These are phyloP conservation scores for Russula abietina DNA, from an alignment of 768 basidiomycete species.

Conservation along the genomic window DNA sequence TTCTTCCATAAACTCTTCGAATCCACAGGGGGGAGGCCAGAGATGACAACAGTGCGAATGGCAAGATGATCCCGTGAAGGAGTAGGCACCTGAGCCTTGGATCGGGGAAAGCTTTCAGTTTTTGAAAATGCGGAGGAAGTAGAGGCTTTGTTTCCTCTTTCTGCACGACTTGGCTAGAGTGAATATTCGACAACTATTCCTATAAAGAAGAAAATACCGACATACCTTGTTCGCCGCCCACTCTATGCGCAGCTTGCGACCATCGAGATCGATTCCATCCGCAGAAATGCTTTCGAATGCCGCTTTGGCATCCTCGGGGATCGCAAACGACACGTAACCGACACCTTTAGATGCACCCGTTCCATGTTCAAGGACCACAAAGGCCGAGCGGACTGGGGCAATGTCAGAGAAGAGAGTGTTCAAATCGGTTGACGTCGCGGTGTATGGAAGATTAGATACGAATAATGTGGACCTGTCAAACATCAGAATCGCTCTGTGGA, in stretches of 20 bases:
- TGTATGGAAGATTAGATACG: constrained; percentile 88
- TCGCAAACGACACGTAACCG: constrained; percentile 90
- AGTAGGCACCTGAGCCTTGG: constrained; percentile 28
- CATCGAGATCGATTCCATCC: constrained; percentile 60
- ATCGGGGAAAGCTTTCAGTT: constrained; percentile 34
- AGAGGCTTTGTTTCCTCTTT: constrained; percentile 10
- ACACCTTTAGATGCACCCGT: constrained; percentile 85
- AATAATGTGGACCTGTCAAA: constrained; percentile 75
- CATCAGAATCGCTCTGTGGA: constrained; percentile 1
- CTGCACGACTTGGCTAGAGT: constrained; percentile 18
- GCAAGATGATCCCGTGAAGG: constrained; percentile 66
- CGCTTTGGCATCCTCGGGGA: constrained; percentile 79
- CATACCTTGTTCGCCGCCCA: constrained; percentile 79
- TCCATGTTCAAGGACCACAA: constrained; percentile 79
- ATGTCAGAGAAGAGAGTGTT: constrained; percentile 92
- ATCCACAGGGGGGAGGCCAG: constrained; percentile 66
- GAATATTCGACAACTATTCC: constrained; percentile 8
- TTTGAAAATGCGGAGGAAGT: neutral
- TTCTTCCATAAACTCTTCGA: constrained; percentile 78
- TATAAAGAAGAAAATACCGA: constrained; percentile 1
- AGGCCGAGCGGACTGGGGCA: constrained; percentile 89
- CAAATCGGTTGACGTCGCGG: constrained; percentile 84
- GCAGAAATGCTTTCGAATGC: constrained; percentile 60
- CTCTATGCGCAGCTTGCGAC: constrained; percentile 63
- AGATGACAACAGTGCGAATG: constrained; percentile 71